A percentile compares a stretch with the other conserved stretches of the same genome.
These are phyloP conservation scores for Quercus phellos DNA, from an alignment of 331 rosid species.

Conservation along the genomic window DNA sequence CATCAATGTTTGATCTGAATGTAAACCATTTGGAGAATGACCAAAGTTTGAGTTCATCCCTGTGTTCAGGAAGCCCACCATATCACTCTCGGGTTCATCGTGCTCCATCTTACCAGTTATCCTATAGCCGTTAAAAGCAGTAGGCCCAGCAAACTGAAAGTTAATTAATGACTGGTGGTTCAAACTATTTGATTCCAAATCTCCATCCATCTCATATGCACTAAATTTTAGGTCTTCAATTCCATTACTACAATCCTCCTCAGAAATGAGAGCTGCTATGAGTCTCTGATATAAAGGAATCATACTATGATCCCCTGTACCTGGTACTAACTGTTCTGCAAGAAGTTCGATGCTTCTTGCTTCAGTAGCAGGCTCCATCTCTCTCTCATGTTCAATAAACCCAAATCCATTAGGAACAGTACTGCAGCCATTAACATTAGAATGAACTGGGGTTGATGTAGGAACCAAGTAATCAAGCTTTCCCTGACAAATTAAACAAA, in stretches of 20 bases:
- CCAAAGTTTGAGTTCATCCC: conserved; percentile 39
- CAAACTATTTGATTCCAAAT: conserved; percentile 48
- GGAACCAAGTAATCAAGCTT: conserved; percentile 44
- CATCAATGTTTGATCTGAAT: conserved; percentile 43
- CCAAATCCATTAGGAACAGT: conserved; percentile 40
- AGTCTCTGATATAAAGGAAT: conserved; percentile 80
- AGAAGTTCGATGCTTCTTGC: conserved; percentile 34
- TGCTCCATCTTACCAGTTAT: conserved; percentile 40
- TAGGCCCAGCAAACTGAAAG: conserved; percentile 50
- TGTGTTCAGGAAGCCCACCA: conserved; percentile 31
- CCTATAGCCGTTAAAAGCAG: conserved; percentile 53
- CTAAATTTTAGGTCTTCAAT: conserved; percentile 50
- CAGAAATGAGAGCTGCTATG: conserved; percentile 73
- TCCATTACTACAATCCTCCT: conserved; percentile 62
- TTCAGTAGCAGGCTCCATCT: conserved; percentile 29
- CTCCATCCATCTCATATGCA: conserved; percentile 53
- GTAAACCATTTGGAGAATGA: conserved; percentile 55
- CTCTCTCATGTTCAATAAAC: conserved; percentile 30
- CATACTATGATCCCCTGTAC: conserved; percentile 44
- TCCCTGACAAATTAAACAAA: conserved; percentile 42
- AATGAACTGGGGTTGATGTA: conserved; percentile 39
- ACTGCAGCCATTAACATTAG: conserved; percentile 42
- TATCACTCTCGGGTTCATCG: conserved; percentile 40
- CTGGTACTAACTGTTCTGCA: conserved; percentile 39
- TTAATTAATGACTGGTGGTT: conserved; percentile 36